Conservation (phyloP, 1,284 basidiomycete genomes). For the Ganoderma multipileum region DNA sequence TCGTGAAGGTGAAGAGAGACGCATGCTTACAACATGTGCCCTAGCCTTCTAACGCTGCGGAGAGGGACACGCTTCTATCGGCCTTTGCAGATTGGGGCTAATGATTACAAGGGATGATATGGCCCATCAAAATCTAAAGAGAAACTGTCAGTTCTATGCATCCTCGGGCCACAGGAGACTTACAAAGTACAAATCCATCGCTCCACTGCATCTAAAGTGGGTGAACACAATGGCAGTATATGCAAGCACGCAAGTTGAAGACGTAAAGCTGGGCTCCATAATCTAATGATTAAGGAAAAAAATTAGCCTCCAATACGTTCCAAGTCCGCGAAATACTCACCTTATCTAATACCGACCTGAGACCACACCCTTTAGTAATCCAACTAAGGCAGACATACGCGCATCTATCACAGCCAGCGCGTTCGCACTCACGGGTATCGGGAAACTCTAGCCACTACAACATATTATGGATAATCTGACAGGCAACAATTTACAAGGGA, state of each 20-base stretch:
- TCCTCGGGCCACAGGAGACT: no score
- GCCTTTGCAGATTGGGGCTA: no score
- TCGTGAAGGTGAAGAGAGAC: no score
- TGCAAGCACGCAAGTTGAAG: neutral
- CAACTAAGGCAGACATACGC: neutral
- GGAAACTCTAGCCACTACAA: conserved; percentile 23
- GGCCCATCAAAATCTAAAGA: no score
- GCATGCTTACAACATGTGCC: no score
- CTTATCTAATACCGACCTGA: neutral
- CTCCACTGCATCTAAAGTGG: neutral
- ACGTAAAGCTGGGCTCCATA: neutral
- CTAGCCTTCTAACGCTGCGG: no score
- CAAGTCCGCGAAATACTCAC: neutral
- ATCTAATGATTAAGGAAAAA: neutral
- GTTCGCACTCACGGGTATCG: neutral
- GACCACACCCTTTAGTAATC: neutral
- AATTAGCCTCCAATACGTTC: neutral
- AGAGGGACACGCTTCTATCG: no score
- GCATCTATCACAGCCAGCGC: neutral
- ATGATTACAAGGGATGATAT: no score
- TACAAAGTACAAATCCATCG: no score
- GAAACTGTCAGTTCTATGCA: no score
- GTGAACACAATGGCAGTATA: neutral
- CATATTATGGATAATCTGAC: conserved; percentile 26
- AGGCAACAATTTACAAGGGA: conserved; percentile 21